Conservation (phyloP, 2,329 filamentous ascomycete genomes). For the Penicillium janthinellum region DNA sequence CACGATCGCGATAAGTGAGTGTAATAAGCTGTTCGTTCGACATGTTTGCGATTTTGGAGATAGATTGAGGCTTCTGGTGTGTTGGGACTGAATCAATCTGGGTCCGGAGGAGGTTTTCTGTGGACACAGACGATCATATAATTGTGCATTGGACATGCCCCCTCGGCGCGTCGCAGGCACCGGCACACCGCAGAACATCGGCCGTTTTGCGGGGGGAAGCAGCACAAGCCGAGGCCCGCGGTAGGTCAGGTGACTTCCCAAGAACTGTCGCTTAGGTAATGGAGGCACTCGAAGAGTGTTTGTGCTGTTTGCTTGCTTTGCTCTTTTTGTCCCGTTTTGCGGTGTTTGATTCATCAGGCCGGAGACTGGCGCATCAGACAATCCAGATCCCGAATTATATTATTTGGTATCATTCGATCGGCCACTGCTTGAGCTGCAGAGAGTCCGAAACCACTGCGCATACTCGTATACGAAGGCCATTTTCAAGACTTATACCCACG, state of each 20-base stretch:
- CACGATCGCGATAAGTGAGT: slow-evolving; percentile 65
- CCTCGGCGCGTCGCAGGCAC: not conserved
- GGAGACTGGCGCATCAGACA: slow-evolving; percentile 12
- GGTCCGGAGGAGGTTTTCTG: not conserved
- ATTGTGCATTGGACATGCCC: not conserved
- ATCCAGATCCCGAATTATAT: not conserved
- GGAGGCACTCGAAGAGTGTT: not conserved
- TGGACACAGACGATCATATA: slow-evolving; percentile 1
- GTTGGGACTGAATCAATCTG: slow-evolving; percentile 1
- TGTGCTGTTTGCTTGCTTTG: slow-evolving; percentile 19
- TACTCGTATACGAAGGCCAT: not conserved
- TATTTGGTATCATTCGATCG: not conserved
- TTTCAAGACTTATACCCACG: not conserved
- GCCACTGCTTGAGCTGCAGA: not conserved
- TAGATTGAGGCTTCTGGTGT: not conserved
- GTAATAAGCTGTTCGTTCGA: slow-evolving; percentile 52
- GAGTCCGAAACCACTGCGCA: not conserved
- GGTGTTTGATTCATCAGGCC: slow-evolving; percentile 16
- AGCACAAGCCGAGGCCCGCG: slow-evolving; percentile 25
- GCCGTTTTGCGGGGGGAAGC: slow-evolving; percentile 23
- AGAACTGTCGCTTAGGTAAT: not conserved
- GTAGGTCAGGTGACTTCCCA: slow-evolving; percentile 17
- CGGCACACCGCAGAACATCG: not conserved
- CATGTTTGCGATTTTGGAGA: slow-evolving; percentile 20
- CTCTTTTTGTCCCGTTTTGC: slow-evolving; percentile 14